phyloP scores from a whole-genome alignment of 2,329 filamentous ascomycete species.

The Aspergillus fischeri region DNA sequence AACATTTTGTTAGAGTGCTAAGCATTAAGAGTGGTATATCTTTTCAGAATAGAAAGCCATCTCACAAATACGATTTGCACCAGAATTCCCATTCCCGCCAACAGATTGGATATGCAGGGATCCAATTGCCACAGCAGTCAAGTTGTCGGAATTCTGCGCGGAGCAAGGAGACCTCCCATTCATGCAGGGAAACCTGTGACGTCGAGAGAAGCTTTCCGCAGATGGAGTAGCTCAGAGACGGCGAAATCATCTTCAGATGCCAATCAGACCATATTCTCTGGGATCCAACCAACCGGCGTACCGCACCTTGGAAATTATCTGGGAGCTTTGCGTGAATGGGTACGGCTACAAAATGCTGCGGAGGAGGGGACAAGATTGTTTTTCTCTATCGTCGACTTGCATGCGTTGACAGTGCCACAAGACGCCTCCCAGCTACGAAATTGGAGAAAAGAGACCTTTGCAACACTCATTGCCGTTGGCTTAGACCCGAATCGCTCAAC shows the following conservation, averaged over 20 bases:
- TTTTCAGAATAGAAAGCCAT: no score
- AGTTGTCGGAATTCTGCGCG: not conserved
- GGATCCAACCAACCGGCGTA: conserved; percentile 92
- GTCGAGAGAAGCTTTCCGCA: not conserved
- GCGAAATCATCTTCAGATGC: conserved; percentile 2
- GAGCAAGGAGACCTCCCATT: not conserved
- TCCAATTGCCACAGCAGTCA: not conserved
- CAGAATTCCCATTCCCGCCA: no score
- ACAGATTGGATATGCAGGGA: not conserved
- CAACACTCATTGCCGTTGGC: conserved; percentile 77
- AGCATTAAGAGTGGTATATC: no score
- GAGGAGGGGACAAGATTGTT: conserved; percentile 59
- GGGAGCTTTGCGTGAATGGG: conserved; percentile 85
- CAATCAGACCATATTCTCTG: conserved; percentile 69
- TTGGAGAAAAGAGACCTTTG: conserved; percentile 70
- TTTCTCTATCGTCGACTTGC: conserved; percentile 88
- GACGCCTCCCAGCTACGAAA: conserved; percentile 56
- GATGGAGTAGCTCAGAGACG: conserved; percentile 10
- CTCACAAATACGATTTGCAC: no score
- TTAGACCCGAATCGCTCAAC: conserved; percentile 71
- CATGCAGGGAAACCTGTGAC: not conserved
- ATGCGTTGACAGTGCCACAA: conserved; percentile 82
- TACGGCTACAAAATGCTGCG: conserved; percentile 66
- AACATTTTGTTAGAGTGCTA: not conserved
- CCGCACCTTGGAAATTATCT: conserved; percentile 96